phyloP scores from a whole-genome alignment of 768 basidiomycete genomes.

The Suillus subluteus region DNA sequence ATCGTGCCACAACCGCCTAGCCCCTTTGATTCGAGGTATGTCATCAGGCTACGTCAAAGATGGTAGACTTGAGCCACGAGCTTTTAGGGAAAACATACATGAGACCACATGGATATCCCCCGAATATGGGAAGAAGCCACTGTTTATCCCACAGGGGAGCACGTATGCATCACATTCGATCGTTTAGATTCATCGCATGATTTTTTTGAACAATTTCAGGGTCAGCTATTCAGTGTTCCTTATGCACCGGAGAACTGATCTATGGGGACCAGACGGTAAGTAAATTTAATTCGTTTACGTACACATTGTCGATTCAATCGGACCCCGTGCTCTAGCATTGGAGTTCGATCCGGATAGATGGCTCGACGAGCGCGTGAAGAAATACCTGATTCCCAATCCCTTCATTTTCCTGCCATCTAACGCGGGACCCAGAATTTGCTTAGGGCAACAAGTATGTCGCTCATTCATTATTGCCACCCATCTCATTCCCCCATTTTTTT shows the following conservation, averaged over 20 bases:
- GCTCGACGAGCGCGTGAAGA: slow-evolving; percentile 39
- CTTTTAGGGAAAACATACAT: slow-evolving; percentile 23
- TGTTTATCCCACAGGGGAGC: slow-evolving; percentile 31
- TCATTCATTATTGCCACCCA: slow-evolving; percentile 13
- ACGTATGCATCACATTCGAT: slow-evolving; percentile 17
- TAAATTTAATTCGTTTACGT: not conserved
- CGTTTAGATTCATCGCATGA: not conserved
- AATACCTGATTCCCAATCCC: slow-evolving; percentile 42
- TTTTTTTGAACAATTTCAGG: slow-evolving; percentile 15
- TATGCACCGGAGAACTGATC: slow-evolving; percentile 40
- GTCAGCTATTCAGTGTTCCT: slow-evolving; percentile 32
- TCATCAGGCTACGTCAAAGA: not conserved
- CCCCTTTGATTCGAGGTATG: slow-evolving; percentile 38
- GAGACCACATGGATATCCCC: slow-evolving; percentile 31
- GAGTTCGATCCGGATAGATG: slow-evolving; percentile 46
- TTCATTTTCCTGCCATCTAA: slow-evolving; percentile 48
- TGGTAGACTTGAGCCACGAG: not conserved
- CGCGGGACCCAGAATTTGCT: slow-evolving; percentile 42
- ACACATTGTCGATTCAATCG: not conserved
- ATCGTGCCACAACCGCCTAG: slow-evolving; percentile 19
- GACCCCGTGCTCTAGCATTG: slow-evolving; percentile 17
- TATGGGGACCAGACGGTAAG: slow-evolving; percentile 42
- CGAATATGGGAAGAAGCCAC: slow-evolving; percentile 26
- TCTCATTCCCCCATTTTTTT: not conserved
- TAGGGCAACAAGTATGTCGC: slow-evolving; percentile 40